Percentiles rank a stretch among this genome's conserved stretches.
These are phyloP conservation scores for Acanthamoeba castellanii DNA, from an alignment of 208 protist genomes.

Conservation along the genomic window DNA sequence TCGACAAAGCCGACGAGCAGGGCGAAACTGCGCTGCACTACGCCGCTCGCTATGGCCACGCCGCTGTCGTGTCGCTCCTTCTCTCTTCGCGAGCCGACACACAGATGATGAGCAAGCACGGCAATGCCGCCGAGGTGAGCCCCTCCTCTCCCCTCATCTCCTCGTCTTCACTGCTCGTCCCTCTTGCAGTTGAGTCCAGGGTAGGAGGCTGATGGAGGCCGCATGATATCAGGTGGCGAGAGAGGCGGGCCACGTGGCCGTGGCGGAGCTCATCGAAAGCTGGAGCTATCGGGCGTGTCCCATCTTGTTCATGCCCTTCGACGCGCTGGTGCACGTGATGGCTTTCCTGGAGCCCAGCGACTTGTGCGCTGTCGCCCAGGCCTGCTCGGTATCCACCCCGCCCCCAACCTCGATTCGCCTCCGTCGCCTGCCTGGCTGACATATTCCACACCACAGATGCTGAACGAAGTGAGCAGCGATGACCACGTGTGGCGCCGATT, in stretches of 20 bases:
- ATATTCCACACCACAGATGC: not conserved
- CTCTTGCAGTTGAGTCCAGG: not conserved
- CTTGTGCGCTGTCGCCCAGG: not conserved
- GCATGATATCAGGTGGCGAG: not conserved
- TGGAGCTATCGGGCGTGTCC: not conserved
- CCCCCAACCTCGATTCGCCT: not conserved
- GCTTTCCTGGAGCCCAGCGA: not conserved
- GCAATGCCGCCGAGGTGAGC: not conserved
- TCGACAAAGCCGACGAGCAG: not conserved
- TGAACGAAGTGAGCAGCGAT: slow-evolving; percentile 20
- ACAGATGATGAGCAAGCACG: not conserved
- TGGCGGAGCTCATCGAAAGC: not conserved
- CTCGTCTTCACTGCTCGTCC: not conserved
- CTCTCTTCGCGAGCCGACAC: not conserved
- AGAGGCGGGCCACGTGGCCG: not conserved
- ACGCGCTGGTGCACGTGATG: not conserved
- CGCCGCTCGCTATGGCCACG: slow-evolving; percentile 15
- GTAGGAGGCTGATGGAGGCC: not conserved
- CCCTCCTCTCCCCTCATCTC: not conserved
- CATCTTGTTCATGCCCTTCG: not conserved
- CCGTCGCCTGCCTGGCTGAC: not conserved
- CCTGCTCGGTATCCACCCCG: not conserved
- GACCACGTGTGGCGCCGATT: not conserved
- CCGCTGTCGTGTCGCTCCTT: slow-evolving; percentile 18
- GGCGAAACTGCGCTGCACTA: slow-evolving; percentile 3